Evolutionary conservation across 495 filamentous ascomycete genomes (phyloP).

Genomic region (Wilcoxina mikolae): DNA sequence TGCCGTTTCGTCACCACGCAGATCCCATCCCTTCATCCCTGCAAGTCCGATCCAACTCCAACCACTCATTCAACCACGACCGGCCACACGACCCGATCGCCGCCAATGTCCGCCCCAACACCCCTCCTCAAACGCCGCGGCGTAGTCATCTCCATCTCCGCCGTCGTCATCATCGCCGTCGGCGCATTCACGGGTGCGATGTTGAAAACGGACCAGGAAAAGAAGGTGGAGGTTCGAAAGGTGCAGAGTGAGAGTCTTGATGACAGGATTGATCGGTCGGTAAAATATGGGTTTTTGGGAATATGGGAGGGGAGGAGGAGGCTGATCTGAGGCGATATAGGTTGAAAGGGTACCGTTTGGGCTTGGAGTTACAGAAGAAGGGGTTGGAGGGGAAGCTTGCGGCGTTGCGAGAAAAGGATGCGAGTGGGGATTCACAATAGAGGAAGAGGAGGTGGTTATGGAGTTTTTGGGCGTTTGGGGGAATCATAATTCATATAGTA

Average conservation of each 20-base stretch:
- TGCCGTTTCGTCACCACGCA: neutral
- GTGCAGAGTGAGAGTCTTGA: constrained; percentile 11
- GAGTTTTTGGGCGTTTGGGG: neutral
- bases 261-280: constrained; percentile 15
- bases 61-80: neutral
- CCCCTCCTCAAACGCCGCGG: constrained; percentile 20
- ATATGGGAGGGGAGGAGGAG: neutral
- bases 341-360: constrained; percentile 17
- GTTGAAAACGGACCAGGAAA: constrained; percentile 19
- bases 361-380: constrained; percentile 11
- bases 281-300: neutral
- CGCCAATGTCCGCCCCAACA: constrained; percentile 1
- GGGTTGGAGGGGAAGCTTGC: constrained; percentile 20
- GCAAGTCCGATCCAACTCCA: neutral
- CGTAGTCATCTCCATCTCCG: constrained; percentile 13
- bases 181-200: constrained; percentile 22
- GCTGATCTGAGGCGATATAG: constrained; percentile 6
- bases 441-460: neutral
- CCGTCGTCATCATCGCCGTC: constrained; percentile 18
- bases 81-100: neutral
- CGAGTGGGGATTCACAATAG: neutral
- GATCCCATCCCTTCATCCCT: neutral
- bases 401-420: constrained; percentile 8
- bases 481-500: neutral
- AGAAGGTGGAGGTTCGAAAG: neutral